Evolutionary conservation across 2,329 filamentous ascomycete species (phyloP).

Genomic region (Aspergillus thermomutatus): DNA sequence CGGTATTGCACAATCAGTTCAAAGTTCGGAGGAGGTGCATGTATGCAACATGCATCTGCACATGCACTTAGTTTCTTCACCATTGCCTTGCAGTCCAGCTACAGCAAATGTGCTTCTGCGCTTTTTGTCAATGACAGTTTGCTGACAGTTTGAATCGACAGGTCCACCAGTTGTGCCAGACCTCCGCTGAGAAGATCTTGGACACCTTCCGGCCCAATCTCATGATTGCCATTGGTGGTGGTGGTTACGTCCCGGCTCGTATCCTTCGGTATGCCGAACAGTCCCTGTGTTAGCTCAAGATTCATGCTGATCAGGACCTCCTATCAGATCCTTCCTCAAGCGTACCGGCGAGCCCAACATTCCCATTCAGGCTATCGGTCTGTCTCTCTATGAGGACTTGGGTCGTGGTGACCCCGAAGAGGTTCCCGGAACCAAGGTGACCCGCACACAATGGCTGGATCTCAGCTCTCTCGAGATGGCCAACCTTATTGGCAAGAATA

Average conservation of each 20-base stretch:
- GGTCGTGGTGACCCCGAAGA: constrained; percentile 64
- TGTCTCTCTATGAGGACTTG: constrained; percentile 92
- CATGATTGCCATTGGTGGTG: constrained; percentile 97
- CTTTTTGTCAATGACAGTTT: constrained; percentile 11
- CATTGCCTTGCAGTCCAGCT: background rate
- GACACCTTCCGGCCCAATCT: constrained; percentile 85
- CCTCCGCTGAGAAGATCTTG: constrained; percentile 76
- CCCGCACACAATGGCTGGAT: constrained; percentile 97
- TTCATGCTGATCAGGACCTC: constrained; percentile 4
- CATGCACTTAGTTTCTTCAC: background rate
- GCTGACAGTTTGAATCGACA: constrained; percentile 37
- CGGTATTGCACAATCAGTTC: background rate
- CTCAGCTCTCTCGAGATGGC: constrained; percentile 80
- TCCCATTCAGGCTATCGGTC: constrained; percentile 96
- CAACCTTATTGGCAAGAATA: constrained; percentile 84
- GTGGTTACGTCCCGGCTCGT: constrained; percentile 93
- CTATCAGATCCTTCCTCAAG: constrained; percentile 79
- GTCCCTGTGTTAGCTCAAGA: background rate
- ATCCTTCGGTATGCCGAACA: constrained; percentile 67
- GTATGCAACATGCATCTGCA: background rate
- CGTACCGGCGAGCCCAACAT: constrained; percentile 84
- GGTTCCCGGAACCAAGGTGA: constrained; percentile 85
- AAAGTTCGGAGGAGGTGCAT: background rate
- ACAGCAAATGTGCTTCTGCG: constrained; percentile 1
- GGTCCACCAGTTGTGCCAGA: constrained; percentile 97